A percentile compares a stretch with the other conserved stretches of the same genome.
These are phyloP conservation scores for Chalaropsis thielavioides DNA, from an alignment of 2,329 filamentous ascomycete genomes.

Conservation along the genomic window DNA sequence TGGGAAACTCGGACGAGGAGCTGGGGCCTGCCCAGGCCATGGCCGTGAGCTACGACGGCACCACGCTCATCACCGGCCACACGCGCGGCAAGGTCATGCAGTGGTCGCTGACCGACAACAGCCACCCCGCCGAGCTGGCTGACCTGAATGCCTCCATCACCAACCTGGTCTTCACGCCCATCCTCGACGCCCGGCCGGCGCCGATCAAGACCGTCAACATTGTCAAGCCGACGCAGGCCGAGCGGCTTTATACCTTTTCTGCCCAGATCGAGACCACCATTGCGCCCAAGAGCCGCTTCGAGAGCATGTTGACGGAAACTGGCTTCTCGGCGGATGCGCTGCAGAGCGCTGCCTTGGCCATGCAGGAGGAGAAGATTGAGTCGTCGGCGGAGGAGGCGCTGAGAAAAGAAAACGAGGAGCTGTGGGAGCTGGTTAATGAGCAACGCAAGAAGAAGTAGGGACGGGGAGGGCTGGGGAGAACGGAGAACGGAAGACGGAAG, in stretches of 20 bases:
- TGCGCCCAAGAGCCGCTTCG: constrained; percentile 30
- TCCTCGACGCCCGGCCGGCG: constrained; percentile 24
- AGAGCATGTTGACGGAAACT: constrained; percentile 30
- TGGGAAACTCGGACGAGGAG: constrained; percentile 45
- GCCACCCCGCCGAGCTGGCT: constrained; percentile 50
- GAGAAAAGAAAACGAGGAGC: constrained; percentile 26
- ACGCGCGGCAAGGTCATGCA: constrained; percentile 59
- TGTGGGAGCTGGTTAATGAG: constrained; percentile 29
- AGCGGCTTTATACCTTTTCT: constrained; percentile 49
- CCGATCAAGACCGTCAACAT: constrained; percentile 36
- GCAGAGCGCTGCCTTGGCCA: constrained; percentile 33
- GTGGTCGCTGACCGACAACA: constrained; percentile 65
- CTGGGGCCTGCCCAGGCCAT: constrained; percentile 54
- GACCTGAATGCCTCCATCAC: constrained; percentile 71
- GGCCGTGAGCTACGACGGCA: constrained; percentile 68
- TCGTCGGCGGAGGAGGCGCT: constrained; percentile 10
- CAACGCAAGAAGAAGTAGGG: constrained; percentile 26
- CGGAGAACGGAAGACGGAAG: constrained; percentile 20
- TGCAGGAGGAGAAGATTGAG: constrained; percentile 17
- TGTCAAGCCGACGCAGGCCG: constrained; percentile 64
- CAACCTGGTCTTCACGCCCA: constrained; percentile 60
- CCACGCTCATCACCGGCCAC: constrained; percentile 66
- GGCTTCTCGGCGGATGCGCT: constrained; percentile 36
- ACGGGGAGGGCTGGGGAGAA: too few relatives aligned
- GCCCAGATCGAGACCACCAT: constrained; percentile 40